Evolutionary conservation across 345 rosid genomes (phyloP), one percentile per base, ranked within the genome.

Genomic region (Trapa bicornis): DNA sequence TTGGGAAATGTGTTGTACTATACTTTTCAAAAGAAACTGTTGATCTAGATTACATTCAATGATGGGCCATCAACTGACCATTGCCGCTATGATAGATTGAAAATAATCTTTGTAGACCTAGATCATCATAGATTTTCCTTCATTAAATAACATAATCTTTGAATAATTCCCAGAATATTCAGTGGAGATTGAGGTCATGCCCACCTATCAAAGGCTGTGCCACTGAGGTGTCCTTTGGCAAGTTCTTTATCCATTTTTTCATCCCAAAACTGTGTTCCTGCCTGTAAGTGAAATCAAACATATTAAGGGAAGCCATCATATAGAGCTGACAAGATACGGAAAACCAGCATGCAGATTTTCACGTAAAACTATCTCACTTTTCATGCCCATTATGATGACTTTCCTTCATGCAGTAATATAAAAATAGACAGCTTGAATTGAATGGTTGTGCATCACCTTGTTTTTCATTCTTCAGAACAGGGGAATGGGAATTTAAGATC

Each of bases 181-280:
- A 22, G 32, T 0, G 39, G 39, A 52, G 29, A 11, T n/a, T 12
- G 17, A 65, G 45, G 68, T 3, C 5, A 41, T 47, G 71, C 77
- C 47, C 37, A 87, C 93, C 98, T 86, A 79, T 92, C 98, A 77
- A 92, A 89, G 4, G 91, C 71, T 71, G 82, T 81, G 69, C 96
- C 81, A 52, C 91, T 89, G 39, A 92, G 85, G 56, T 75, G 82
- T 62, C 95, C 98, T 82, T 81, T 85, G 67, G 91, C 91, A 68
- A 89, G 84, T 78, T 92, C 98, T 6, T 75, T 86, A 76, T 81
- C 84, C 93, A 92, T 77, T 71, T 86, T 88, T 65, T 84, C 89
- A 84, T 92, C 98, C 98, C 98, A 89, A 78, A 92, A 92, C 70
- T 89, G 98, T 47, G 96, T 92, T 80, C 96, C 98, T 64, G 96